Evolutionary conservation across 176 grass and related monocot species (phyloP).

Genomic region (Musa beccarii): DNA sequence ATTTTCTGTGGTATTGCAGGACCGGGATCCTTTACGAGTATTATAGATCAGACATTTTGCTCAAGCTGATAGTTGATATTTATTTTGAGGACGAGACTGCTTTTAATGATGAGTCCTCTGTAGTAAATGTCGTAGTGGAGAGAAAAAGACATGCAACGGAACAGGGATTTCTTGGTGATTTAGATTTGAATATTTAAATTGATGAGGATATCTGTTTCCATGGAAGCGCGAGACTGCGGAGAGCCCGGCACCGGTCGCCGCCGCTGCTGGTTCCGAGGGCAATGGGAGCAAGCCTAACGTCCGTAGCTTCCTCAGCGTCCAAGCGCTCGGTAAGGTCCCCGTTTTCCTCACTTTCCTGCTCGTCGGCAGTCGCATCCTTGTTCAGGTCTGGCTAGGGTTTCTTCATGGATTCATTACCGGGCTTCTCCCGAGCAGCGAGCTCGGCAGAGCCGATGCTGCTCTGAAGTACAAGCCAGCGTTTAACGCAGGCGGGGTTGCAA

Average conservation of each 20-base stretch:
- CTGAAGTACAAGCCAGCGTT: conserved; percentile 64
- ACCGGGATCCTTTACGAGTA: too few relatives aligned
- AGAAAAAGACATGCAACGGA: too few relatives aligned
- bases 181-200: too few relatives aligned
- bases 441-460: conserved; percentile 66
- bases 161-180: too few relatives aligned
- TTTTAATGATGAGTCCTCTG: too few relatives aligned
- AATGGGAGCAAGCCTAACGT: conserved; percentile 53
- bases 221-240: conserved; percentile 34
- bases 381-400: conserved; percentile 63
- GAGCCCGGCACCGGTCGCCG: conserved; percentile 57
- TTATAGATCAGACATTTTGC: too few relatives aligned
- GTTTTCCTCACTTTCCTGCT: conserved; percentile 22
- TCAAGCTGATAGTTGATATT: too few relatives aligned
- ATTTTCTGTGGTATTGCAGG: too few relatives aligned
- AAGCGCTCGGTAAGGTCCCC: conserved; percentile 36
- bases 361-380: conserved; percentile 27
- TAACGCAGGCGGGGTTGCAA: conserved; percentile 53
- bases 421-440: conserved; percentile 16
- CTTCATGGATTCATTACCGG: background rate
- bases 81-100: too few relatives aligned
- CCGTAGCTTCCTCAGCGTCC: conserved; percentile 53
- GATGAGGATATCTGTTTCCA: too few relatives aligned
- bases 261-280: conserved; percentile 42
- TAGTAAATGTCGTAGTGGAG: too few relatives aligned